Evolutionary conservation across 306 rosid species (phyloP), one percentile per base, ranked within the genome.

Genomic region (Vigna reflexopilosa): DNA sequence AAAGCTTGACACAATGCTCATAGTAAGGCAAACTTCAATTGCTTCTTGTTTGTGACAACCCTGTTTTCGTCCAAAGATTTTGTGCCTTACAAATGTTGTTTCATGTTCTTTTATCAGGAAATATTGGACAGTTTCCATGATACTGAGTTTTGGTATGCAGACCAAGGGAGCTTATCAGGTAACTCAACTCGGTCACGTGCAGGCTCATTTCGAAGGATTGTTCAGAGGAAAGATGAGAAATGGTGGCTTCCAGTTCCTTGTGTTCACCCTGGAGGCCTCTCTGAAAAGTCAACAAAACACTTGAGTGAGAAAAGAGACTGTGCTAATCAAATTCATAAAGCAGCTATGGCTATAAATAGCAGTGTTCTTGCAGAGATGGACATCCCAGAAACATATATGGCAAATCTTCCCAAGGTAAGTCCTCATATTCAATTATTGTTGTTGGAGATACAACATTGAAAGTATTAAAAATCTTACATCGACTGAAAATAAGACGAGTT

Each of bases 211-310:
- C 85, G 99, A 9, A 89, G 73, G 85, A 67, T 93, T 77, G 81
- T 55, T 84, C 88, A 82, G 78, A 82, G 96, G 75, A 91, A 90
- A 78, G 99, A 96, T 68, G 99, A 93, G 79, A 96, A 96, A 76
- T 96, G 99, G 99, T 96, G 99, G 99, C 70, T 93, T 74, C 99
- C 99, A 10, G 86, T 91, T 65, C 99, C 99, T 36, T 96, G 98
- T 82, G 90, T 93, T 56, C 83, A 80, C 79, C 52, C 89, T 0
- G 84, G 83, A 15, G 99, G 99, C 68, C 88, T 96, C 63, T 86
- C 96, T 36, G 93, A 87, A 44, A 90, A 90, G 81, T 76, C 96
- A 11, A 84, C 84, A 57, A 96, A 90, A 84, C 94, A 90, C 16
- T 86, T 96, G 79, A 81, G 74, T 70, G 87, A 90, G 80, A 93